Evolutionary conservation across 2,329 filamentous ascomycete species (phyloP), one percentile per base, ranked within the genome.

Genomic region (Cadophora sp.): DNA sequence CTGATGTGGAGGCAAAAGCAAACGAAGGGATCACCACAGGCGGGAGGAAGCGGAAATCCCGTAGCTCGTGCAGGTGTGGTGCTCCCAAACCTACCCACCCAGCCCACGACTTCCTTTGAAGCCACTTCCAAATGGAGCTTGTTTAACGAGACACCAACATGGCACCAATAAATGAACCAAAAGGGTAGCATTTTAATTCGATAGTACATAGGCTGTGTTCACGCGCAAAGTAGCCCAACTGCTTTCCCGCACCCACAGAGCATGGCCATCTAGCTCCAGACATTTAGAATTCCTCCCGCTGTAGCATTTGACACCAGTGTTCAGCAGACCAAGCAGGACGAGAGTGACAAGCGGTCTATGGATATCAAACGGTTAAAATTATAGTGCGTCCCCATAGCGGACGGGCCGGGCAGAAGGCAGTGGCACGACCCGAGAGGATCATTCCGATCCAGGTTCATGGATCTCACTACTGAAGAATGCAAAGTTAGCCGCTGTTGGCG

Each of bases 381-480:
- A 67, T 59, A 56, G 60, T 71, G 68, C 64, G 63, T 70, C 58
- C 65, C 68, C 48, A 72, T 59, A 48, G 62, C 71, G 69, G 53
- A 65, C 71, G 69, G 69, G 59, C 64, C 68, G 69, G 55, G 68
- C 48, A 65, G 62, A 67, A 69, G 65, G 66, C 50, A 67, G 68
- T 70, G 72, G 69, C 65, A 72, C 73, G 71, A 72, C 69, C 73
- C 72, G 72, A 73, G 68, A 63, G 63, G 72, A 74, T 74, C 72
- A 68, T 66, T 72, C 71, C 59, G 64, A 73, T 68, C 73, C 73
- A 71, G 70, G 72, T 70, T 70, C 51, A 67, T 63, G 73, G 72
- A 65, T 66, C 58, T 64, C 48, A 50, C 31, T 34, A 40, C 40
- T 29, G 60, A 46, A 31, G 43, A 55, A 69, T 40, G 50, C 43